phyloP scores from a whole-genome alignment of 2,329 filamentous ascomycete genomes.

The Ceratocystis cubensis region DNA sequence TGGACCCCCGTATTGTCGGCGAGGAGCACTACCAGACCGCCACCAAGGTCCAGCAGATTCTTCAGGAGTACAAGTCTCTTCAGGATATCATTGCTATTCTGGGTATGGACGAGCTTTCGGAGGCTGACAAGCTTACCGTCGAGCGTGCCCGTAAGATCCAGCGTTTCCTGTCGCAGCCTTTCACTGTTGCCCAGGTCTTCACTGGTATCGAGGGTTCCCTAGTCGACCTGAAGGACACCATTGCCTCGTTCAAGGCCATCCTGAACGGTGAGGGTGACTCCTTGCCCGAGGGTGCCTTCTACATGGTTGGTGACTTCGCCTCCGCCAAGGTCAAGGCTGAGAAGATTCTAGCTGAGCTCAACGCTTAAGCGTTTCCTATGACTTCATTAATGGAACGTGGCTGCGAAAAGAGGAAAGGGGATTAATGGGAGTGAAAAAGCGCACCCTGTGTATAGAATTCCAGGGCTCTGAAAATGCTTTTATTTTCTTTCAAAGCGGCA shows the following conservation, averaged over 20 bases:
- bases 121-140: constrained; percentile 98
- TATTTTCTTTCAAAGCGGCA: not conserved
- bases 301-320: constrained; percentile 96
- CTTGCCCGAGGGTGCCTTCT: constrained; percentile 86
- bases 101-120: constrained; percentile 99
- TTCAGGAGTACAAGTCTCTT: constrained; percentile 99
- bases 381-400: constrained; percentile 6
- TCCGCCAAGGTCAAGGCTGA: constrained; percentile 93
- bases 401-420: constrained; percentile 19
- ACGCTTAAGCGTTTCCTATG: constrained; percentile 30
- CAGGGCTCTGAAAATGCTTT: not conserved
- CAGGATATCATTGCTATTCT: constrained; percentile 99
- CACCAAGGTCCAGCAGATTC: constrained; percentile 93
- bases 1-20: constrained; percentile 96
- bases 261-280: constrained; percentile 89
- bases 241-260: constrained; percentile 93
- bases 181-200: constrained; percentile 77
- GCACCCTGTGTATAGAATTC: constrained; percentile 19
- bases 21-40: constrained; percentile 95
- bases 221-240: constrained; percentile 98
- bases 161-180: constrained; percentile 98
- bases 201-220: constrained; percentile 91
- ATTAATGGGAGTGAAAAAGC: constrained; percentile 19
- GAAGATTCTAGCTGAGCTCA: constrained; percentile 96
- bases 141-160: constrained; percentile 99